Percentiles rank a stretch among this genome's conserved stretches.
These are phyloP conservation scores for Lactuca saligna DNA, from an alignment of 129 eudicot genomes.

Conservation along the genomic window DNA sequence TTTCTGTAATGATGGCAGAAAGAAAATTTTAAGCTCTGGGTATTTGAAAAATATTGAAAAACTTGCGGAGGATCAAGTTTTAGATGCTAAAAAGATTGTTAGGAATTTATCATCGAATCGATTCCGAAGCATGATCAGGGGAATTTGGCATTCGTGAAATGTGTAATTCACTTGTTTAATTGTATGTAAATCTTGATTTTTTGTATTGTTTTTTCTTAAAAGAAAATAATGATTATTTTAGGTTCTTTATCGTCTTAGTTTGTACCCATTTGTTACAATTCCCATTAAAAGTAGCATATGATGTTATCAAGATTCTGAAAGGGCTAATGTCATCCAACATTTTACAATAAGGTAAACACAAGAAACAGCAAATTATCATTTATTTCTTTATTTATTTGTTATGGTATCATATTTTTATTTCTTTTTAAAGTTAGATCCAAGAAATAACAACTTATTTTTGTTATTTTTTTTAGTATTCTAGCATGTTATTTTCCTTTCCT, in stretches of 20 bases:
- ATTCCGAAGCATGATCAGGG: slow-evolving; percentile 55
- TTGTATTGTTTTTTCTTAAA: slow-evolving; percentile 19
- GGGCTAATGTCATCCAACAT: not conserved
- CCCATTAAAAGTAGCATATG: slow-evolving; percentile 16
- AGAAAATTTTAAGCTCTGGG: slow-evolving; percentile 57
- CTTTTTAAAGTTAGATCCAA: not conserved
- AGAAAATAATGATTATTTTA: slow-evolving; percentile 15
- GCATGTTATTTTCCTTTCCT: not conserved
- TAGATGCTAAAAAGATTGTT: slow-evolving; percentile 68
- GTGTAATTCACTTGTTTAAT: slow-evolving; percentile 28
- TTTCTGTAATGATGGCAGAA: slow-evolving; percentile 61
- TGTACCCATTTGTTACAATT: slow-evolving; percentile 31
- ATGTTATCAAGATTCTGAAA: slow-evolving; percentile 9
- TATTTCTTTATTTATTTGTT: not conserved
- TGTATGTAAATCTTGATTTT: slow-evolving; percentile 40
- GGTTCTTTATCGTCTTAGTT: slow-evolving; percentile 26
- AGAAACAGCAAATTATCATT: not conserved
- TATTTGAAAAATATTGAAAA: slow-evolving; percentile 65
- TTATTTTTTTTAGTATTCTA: not conserved
- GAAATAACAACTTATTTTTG: not conserved
- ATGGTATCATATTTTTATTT: not conserved
- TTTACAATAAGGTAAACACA: not conserved
- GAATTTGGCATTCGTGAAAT: slow-evolving; percentile 65
- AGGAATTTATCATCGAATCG: slow-evolving; percentile 53
- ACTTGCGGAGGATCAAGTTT: slow-evolving; percentile 60